Evolutionary conservation across 768 basidiomycete species (phyloP).

Genomic region (Rhodotorula paludigena): DNA sequence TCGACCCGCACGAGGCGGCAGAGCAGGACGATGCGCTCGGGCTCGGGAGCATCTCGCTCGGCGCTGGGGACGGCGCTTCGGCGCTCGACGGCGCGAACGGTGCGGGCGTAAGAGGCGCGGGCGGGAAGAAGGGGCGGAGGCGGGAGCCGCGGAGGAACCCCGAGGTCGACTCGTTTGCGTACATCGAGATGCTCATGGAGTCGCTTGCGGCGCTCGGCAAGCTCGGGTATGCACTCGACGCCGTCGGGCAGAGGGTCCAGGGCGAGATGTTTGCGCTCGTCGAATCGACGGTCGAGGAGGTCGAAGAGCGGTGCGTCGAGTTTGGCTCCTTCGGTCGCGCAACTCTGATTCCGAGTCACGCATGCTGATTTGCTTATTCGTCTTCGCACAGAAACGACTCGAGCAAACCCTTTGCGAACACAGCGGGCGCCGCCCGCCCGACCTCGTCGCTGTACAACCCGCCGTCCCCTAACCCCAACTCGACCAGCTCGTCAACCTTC

Average conservation of each 20-base stretch:
- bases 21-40: constrained; percentile 40
- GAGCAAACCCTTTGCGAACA: constrained; percentile 6
- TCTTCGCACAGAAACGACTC: constrained; percentile 5
- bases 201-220: constrained; percentile 87
- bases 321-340: not conserved
- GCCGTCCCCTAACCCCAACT: constrained; percentile 4
- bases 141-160: constrained; percentile 55
- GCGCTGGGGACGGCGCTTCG: constrained; percentile 4
- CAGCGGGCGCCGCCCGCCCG: not conserved
- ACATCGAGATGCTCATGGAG: constrained; percentile 87
- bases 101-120: not conserved
- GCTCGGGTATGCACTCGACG: constrained; percentile 76
- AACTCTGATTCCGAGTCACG: no score
- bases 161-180: constrained; percentile 85
- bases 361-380: not conserved
- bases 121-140: not conserved
- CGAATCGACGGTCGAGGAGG: constrained; percentile 81
- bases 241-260: constrained; percentile 72
- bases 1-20: constrained; percentile 8
- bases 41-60: constrained; percentile 1
- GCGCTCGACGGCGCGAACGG: not conserved
- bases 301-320: constrained; percentile 70
- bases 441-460: constrained; percentile 9
- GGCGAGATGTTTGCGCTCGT: constrained; percentile 78
- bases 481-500: not conserved